A percentile compares a stretch with the other conserved stretches of the same genome.
Evolutionary conservation across 371 early-diverging fungal species (phyloP).

Genomic region (Cladochytrium tenue): DNA sequence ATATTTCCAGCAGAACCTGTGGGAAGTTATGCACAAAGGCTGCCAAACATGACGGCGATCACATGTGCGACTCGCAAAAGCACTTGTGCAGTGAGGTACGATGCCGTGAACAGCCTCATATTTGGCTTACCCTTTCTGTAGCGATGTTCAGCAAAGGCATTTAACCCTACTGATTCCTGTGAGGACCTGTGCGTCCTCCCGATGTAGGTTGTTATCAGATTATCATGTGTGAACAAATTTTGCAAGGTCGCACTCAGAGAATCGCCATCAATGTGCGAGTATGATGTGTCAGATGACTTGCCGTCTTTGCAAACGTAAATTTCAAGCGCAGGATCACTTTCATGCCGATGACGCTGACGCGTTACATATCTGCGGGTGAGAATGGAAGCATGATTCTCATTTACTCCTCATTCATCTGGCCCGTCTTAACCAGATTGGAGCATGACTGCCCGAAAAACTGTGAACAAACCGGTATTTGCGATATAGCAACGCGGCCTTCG

Average conservation of each 20-base stretch:
- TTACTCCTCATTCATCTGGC: too few species aligned
- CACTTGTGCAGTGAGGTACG: conserved; percentile 29
- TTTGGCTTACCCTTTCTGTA: too few species aligned
- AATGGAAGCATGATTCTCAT: too few species aligned
- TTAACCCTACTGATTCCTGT: too few species aligned
- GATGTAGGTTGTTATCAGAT: background rate
- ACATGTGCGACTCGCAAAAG: conserved; percentile 20
- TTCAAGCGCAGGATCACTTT: conserved; percentile 24
- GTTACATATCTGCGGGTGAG: conserved; percentile 29
- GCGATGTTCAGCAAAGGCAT: too few species aligned
- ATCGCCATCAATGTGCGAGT: background rate
- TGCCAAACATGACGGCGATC: conserved; percentile 21
- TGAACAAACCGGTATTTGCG: conserved; percentile 7
- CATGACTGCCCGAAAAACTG: conserved; percentile 9
- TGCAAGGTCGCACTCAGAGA: too few species aligned
- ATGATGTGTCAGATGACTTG: conserved; percentile 13
- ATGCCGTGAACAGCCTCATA: too few species aligned
- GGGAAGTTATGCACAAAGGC: background rate
- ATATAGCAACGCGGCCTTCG: conserved; percentile 12
- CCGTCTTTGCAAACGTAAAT: background rate
- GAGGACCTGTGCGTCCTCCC: conserved; percentile 5
- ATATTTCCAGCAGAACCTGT: background rate
- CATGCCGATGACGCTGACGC: conserved; percentile 13
- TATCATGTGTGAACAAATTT: too few species aligned
- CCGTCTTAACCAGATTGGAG: background rate